Conservation (phyloP, 148 eudicot species). For the Vaccinium vitisidaea region DNA sequence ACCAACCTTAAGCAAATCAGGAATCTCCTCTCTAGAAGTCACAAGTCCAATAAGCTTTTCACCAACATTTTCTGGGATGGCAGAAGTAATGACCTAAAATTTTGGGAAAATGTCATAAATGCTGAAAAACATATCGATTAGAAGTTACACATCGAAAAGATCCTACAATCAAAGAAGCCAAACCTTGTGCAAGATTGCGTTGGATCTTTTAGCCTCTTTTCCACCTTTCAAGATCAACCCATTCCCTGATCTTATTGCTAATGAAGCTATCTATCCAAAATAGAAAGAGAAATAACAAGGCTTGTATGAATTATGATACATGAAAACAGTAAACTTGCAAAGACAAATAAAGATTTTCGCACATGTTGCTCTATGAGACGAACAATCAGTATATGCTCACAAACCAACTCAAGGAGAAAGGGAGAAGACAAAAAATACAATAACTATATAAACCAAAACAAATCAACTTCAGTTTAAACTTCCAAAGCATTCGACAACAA, state of each 20-base stretch:
- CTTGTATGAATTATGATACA: neutral
- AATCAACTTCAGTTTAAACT: neutral
- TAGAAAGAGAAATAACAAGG: neutral
- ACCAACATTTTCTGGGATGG: constrained; percentile 75
- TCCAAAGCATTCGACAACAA: neutral
- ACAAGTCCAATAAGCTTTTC: constrained; percentile 79
- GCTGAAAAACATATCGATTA: neutral
- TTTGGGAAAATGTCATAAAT: neutral
- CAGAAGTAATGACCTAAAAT: constrained; percentile 73
- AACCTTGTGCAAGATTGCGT: constrained; percentile 89
- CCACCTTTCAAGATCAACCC: constrained; percentile 97
- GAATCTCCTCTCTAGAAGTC: constrained; percentile 89
- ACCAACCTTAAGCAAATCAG: constrained; percentile 81
- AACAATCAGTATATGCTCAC: neutral
- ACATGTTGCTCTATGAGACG: neutral
- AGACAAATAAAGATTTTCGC: neutral
- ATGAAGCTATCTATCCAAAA: constrained; percentile 75
- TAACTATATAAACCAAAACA: neutral
- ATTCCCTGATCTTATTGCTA: constrained; percentile 90
- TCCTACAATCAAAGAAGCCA: constrained; percentile 1
- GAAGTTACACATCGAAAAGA: neutral
- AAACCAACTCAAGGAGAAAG: neutral
- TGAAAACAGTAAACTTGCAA: neutral
- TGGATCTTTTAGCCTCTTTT: constrained; percentile 88
- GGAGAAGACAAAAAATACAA: neutral